Base-by-base conservation (phyloP, 2,329 filamentous ascomycete species). In the Fusarium palustre region DNA sequence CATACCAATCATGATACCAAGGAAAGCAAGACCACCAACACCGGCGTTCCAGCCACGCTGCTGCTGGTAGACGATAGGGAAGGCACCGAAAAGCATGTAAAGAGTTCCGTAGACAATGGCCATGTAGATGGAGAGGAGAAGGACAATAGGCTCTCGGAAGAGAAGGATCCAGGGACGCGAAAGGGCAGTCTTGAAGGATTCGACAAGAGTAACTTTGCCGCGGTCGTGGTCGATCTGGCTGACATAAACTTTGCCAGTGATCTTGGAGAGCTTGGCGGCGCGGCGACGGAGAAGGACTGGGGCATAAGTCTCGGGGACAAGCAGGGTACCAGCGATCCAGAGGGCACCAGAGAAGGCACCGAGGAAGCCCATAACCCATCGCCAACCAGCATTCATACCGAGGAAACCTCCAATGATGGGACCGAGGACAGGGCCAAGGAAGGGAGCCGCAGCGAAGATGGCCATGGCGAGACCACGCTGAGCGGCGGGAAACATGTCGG, bases 281-380 rank as follows among this genome's bases (percentile, higher is more conserved):
- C 67, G 67, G 34, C n/a, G 52, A 28, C 67, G 31, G 38, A 97
- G 86, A 52, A 97, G 88, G 1, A 88, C 90, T 0, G 93, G 92
- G 0, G 92, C 90, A 76, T 95, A 96, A 0, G 93, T 97, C 78
- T 97, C 93, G 0, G 92, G 92, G 0, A 96, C 90, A 11, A 92
- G 93, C 77, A 95, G 92, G 18, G 89, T 89, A 76, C 94, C 92
- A 46, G 93, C 70, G 24, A 90, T 68, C 87, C 90, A 94, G 66
- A 90, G 86, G 53, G 89, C 76, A 16, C 84, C 88, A 5, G 36
- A 83, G 10, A 94, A 77, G 71, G 96, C 94, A 7, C 94, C 81
- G 72, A 94, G 91, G 69, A 96, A 86, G 88, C 91, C 93, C 81
- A 94, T 94, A 0, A 94, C 82, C 91, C 91, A 94, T 69, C 92